Base-by-base conservation (phyloP, 108 stramenopile species). In the Epipyxis sp. region DNA sequence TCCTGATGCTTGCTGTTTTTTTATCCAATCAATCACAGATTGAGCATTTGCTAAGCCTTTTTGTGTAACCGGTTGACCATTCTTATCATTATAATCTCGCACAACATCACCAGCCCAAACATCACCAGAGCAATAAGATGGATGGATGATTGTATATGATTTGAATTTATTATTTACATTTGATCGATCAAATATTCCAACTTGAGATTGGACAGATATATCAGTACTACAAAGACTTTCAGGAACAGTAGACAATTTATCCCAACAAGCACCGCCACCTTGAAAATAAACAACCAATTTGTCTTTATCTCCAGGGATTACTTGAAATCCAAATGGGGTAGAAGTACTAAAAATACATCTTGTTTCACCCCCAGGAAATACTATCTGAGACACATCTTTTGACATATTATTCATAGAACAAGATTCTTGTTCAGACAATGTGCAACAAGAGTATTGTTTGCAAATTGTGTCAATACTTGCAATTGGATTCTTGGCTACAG, bases 231-330 rank as follows among this genome's bases (percentile, higher is more conserved):
- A 82, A 43, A 82, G 42, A 57, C 69, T 46, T n/a, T n/a, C n/a
- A 25, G 27, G 35, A 58, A 69, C 34, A 13, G 77, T 78, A 40
- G 35, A 35, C 16, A 20, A 42, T 30, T 69, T 50, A 77, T 82
- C 81, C 77, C 77, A 82, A 77, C 81, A 82, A 10, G 67, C 77
- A 29, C 81, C 81, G 1, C 81, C 81, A 10, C 81, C 81, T 42
- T 82, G 81, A 69, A 82, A 82, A 58, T 67, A 82, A 69, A 82
- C 16, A 1, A 82, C 39, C 1, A 82, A 43, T n/a, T 82, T 82
- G 78, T 82, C 81, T 37, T 29, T 1, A 41, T 67, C 32, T 1
- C 81, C 81, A 42, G 81, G 81, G 32, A 68, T 67, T 25, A 82
- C 81, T 44, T 82, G 81, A 59, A 82, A 82, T 30, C 13, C 76